A percentile compares a stretch with the other conserved stretches of the same genome.
Conservation (phyloP, 2,329 filamentous ascomycete species). For the Orbilia oligospora region DNA sequence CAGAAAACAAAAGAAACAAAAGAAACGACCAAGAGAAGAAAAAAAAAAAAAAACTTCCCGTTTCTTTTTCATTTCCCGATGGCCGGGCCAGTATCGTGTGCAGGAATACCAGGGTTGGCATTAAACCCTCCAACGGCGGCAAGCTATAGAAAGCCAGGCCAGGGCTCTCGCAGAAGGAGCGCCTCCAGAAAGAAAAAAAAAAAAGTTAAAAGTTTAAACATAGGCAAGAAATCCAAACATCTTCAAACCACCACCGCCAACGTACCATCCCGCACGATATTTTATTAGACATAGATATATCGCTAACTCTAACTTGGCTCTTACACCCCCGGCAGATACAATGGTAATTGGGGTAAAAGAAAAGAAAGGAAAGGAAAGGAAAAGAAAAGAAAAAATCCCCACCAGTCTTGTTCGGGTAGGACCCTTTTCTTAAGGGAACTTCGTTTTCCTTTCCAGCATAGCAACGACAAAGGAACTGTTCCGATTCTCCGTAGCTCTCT, state of each 20-base stretch:
- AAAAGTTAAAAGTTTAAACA: constrained; percentile 35
- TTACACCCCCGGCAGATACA: constrained; percentile 4
- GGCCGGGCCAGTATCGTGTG: constrained; percentile 44
- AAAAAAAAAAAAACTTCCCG: constrained; percentile 38
- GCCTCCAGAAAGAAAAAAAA: constrained; percentile 39
- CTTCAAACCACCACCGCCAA: neutral
- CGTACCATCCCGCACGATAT: neutral
- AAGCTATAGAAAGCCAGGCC: constrained; percentile 7
- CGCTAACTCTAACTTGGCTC: constrained; percentile 14
- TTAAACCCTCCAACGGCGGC: constrained; percentile 47
- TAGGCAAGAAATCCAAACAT: too few relatives aligned
- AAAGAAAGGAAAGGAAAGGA: too few relatives aligned
- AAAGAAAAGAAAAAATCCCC: too few relatives aligned
- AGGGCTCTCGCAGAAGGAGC: constrained; percentile 51
- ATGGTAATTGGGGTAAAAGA: too few relatives aligned
- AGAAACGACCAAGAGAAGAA: too few relatives aligned
- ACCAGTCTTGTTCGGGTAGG: constrained; percentile 54
- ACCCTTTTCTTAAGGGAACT: constrained; percentile 29
- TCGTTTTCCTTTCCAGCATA: constrained; percentile 39
- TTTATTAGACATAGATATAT: neutral
- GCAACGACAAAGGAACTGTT: constrained; percentile 32
- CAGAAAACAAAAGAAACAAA: neutral
- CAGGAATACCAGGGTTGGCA: constrained; percentile 53
- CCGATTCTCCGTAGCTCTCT: constrained; percentile 27
- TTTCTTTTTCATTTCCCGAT: constrained; percentile 58